A percentile compares a stretch with the other conserved stretches of the same genome.
Evolutionary conservation across 2,329 filamentous ascomycete genomes (phyloP).

Genomic region (Chaetomiaceae sp.): DNA sequence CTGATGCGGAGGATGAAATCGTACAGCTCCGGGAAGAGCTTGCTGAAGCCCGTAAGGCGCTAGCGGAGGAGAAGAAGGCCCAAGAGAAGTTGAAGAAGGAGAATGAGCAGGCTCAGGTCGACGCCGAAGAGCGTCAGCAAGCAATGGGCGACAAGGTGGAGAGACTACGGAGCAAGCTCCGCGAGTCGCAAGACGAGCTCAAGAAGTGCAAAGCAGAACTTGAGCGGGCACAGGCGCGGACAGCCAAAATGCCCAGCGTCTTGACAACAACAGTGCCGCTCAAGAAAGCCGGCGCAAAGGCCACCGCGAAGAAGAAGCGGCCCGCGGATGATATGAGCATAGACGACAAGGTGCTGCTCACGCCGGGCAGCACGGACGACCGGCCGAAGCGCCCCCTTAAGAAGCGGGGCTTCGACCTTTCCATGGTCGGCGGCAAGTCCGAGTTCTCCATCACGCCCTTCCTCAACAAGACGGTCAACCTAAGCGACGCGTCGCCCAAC

Average conservation of each 20-base stretch:
- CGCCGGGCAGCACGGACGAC: conserved; percentile 32
- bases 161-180: conserved; percentile 63
- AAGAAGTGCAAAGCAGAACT: conserved; percentile 53
- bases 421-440: conserved; percentile 74
- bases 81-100: conserved; percentile 41
- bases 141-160: conserved; percentile 65
- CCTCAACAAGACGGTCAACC: conserved; percentile 60
- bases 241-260: conserved; percentile 30
- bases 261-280: conserved; percentile 25
- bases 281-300: conserved; percentile 29
- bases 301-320: conserved; percentile 40
- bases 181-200: conserved; percentile 63
- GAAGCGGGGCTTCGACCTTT: conserved; percentile 51
- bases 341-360: conserved; percentile 45
- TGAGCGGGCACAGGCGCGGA: conserved; percentile 32
- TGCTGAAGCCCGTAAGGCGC: conserved; percentile 29
- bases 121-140: conserved; percentile 56
- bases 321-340: conserved; percentile 39
- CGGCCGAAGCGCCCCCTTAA: conserved; percentile 42
- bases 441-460: conserved; percentile 92
- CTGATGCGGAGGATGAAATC: conserved; percentile 14
- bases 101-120: conserved; percentile 49
- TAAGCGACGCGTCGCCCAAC: conserved; percentile 35
- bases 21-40: conserved; percentile 28
- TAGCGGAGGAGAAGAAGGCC: conserved; percentile 39